A percentile compares a stretch with the other conserved stretches of the same genome.
phyloP scores from a whole-genome alignment of 345 rosid genomes.

The Dipteronia sinensis region DNA sequence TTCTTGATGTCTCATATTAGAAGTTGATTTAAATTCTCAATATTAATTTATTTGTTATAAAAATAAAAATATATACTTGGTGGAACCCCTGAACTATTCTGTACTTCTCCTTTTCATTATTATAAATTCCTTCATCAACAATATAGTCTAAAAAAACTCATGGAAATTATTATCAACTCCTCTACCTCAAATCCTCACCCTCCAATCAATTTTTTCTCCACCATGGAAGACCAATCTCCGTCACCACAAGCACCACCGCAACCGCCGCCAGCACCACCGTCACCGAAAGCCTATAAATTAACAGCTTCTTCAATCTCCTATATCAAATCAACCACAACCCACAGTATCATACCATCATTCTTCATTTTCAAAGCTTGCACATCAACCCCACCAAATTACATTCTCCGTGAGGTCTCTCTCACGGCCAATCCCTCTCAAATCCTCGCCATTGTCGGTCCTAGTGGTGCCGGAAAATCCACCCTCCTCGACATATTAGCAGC shows the following conservation, averaged over 20 bases:
- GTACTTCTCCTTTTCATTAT: not conserved
- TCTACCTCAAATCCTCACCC: slow-evolving; percentile 10
- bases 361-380: slow-evolving; percentile 44
- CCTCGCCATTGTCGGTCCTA: slow-evolving; percentile 94
- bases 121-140: slow-evolving; percentile 6
- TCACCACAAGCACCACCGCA: slow-evolving; percentile 23
- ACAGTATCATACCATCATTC: slow-evolving; percentile 23
- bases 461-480: slow-evolving; percentile 97
- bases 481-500: slow-evolving; percentile 92
- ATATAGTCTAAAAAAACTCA: slow-evolving; percentile 6
- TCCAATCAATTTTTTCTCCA: slow-evolving; percentile 24
- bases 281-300: slow-evolving; percentile 48
- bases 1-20: too few species aligned
- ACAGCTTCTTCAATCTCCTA: slow-evolving; percentile 75
- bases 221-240: slow-evolving; percentile 48
- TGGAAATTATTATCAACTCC: slow-evolving; percentile 17
- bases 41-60: too few species aligned
- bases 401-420: slow-evolving; percentile 68
- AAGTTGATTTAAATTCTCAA: too few species aligned
- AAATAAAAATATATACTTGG: not conserved
- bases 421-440: slow-evolving; percentile 80
- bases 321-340: slow-evolving; percentile 42
- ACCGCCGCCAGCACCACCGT: slow-evolving; percentile 29
- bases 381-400: slow-evolving; percentile 49
- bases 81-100: not conserved